A percentile compares a stretch with the other conserved stretches of the same genome.
Conservation (phyloP, 805 yeast genomes). For the Ogataea saltuana region DNA sequence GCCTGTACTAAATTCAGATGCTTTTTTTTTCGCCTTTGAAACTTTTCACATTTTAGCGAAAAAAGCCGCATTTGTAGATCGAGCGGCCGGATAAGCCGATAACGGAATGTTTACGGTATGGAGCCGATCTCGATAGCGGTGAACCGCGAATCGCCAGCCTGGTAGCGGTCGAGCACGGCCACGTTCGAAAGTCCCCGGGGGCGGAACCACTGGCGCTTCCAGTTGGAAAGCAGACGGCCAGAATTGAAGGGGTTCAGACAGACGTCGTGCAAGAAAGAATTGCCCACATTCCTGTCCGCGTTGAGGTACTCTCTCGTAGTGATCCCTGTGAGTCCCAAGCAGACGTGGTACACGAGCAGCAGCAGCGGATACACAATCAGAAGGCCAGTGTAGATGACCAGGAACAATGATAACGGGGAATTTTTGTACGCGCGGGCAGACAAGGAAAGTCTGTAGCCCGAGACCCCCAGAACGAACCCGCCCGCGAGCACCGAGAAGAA, state of each 20-base stretch:
- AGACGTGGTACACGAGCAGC: slow-evolving; percentile 54
- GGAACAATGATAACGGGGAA: slow-evolving; percentile 47
- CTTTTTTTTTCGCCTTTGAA: not conserved
- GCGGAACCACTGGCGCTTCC: slow-evolving; percentile 36
- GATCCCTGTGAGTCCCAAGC: slow-evolving; percentile 54
- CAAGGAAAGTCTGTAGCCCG: slow-evolving; percentile 31
- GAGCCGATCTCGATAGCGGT: slow-evolving; percentile 17
- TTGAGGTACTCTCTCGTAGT: slow-evolving; percentile 75
- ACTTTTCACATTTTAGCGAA: not conserved
- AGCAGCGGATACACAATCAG: slow-evolving; percentile 56
- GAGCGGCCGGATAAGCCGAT: slow-evolving; percentile 2
- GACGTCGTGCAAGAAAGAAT: slow-evolving; percentile 31
- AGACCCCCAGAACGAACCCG: slow-evolving; percentile 30
- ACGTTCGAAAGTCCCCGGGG: slow-evolving; percentile 41
- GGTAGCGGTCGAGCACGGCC: slow-evolving; percentile 33
- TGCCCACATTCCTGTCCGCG: slow-evolving; percentile 36
- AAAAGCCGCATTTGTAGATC: slow-evolving; percentile 1
- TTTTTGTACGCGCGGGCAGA: slow-evolving; percentile 22
- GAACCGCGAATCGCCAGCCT: slow-evolving; percentile 43
- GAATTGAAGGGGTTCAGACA: slow-evolving; percentile 41
- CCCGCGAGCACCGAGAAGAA: slow-evolving; percentile 37
- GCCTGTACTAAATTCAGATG: too few relatives aligned
- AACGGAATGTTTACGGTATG: slow-evolving; percentile 8
- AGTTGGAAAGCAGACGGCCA: slow-evolving; percentile 34
- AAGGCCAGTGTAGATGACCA: slow-evolving; percentile 50